Conservation (phyloP, 202 grass and related monocot species). For the Schoenoplectus tabernaemontani region DNA sequence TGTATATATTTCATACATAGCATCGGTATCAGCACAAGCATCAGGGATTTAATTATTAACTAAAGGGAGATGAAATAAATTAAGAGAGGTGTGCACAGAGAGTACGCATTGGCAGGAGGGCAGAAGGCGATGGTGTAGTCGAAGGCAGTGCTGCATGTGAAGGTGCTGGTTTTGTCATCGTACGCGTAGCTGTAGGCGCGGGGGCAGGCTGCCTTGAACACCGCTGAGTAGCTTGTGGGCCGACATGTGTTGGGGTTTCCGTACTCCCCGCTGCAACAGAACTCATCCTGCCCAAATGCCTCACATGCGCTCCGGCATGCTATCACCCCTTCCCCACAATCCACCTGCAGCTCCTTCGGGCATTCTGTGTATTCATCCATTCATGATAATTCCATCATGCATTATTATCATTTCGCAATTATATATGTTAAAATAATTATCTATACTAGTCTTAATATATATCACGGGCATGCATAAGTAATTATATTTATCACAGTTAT, state of each 20-base stretch:
- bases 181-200: slow-evolving; percentile 96
- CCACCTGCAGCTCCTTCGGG: slow-evolving; percentile 71
- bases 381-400: no score
- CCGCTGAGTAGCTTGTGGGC: slow-evolving; percentile 58
- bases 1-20: no score
- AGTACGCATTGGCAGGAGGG: slow-evolving; percentile 43
- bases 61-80: neutral
- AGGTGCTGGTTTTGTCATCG: slow-evolving; percentile 71
- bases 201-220: slow-evolving; percentile 86
- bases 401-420: neutral
- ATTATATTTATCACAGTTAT: neutral
- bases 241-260: slow-evolving; percentile 50
- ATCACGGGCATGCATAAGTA: neutral
- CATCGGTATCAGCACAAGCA: neutral
- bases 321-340: slow-evolving; percentile 50
- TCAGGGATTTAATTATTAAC: neutral
- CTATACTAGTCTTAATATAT: no score
- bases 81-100: neutral
- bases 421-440: neutral
- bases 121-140: slow-evolving; percentile 89
- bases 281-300: slow-evolving; percentile 72
- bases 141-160: slow-evolving; percentile 52
- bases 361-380: slow-evolving; percentile 32
- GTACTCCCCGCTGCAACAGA: slow-evolving; percentile 86
- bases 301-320: slow-evolving; percentile 84